phyloP scores from a whole-genome alignment of 2,329 filamentous ascomycete genomes.

The Verticillium longisporum region DNA sequence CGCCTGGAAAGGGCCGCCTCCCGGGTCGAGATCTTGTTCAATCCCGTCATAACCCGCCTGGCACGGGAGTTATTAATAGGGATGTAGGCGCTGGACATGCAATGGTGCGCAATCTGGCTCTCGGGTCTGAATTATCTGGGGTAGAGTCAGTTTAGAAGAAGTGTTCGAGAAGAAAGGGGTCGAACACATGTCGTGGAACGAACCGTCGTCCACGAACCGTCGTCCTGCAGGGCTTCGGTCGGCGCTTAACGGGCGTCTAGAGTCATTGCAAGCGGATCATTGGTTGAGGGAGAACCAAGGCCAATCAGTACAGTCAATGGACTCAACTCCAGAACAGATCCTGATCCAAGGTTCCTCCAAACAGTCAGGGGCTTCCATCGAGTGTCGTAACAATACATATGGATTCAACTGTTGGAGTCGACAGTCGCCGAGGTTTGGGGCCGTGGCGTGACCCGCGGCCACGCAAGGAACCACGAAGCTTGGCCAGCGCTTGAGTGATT shows the following conservation, averaged over 20 bases:
- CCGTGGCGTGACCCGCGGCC: too few relatives aligned
- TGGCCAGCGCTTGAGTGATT: too few relatives aligned
- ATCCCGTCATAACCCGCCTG: neutral
- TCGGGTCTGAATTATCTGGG: neutral
- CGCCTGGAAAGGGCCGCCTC: constrained; percentile 3
- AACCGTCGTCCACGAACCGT: neutral
- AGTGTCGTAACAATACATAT: too few relatives aligned
- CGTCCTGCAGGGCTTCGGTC: neutral
- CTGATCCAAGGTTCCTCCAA: neutral
- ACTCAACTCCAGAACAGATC: neutral
- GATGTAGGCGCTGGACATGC: constrained; percentile 1
- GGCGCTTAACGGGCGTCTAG: constrained; percentile 13
- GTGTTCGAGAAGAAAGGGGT: constrained; percentile 5
- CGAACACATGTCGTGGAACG: neutral
- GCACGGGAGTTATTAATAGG: constrained; percentile 11
- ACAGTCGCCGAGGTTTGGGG: too few relatives aligned
- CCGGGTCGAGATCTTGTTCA: neutral
- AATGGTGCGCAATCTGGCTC: neutral
- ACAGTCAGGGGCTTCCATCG: too few relatives aligned
- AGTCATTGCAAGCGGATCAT: neutral
- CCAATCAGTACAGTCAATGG: neutral
- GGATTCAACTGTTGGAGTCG: too few relatives aligned
- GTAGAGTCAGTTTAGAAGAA: constrained; percentile 1
- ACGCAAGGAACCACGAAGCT: too few relatives aligned
- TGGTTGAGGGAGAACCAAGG: neutral